These are phyloP conservation scores for Phalaenopsis aphrodite DNA, from an alignment of 106 monocot species.

Conservation along the genomic window DNA sequence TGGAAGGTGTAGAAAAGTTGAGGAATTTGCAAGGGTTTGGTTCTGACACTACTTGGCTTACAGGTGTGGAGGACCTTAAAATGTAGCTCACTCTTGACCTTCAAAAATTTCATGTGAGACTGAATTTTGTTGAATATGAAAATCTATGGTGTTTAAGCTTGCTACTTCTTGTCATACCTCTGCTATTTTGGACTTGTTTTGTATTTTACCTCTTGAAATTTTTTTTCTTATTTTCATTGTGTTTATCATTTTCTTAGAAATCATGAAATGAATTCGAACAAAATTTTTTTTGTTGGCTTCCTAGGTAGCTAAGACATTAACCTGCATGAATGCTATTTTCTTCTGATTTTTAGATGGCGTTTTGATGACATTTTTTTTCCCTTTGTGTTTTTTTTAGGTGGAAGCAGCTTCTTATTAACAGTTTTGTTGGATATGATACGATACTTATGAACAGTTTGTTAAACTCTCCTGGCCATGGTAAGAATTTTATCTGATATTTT, in stretches of 20 bases:
- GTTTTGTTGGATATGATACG: slow-evolving; percentile 96
- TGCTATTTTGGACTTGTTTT: neutral
- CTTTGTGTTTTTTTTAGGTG: slow-evolving; percentile 49
- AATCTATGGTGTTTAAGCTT: neutral
- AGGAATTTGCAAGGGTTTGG: too few species aligned
- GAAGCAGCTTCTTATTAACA: slow-evolving; percentile 91
- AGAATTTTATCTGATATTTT: slow-evolving; percentile 1
- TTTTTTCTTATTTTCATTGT: neutral
- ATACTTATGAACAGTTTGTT: slow-evolving; percentile 91
- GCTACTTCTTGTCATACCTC: neutral
- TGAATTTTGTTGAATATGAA: neutral
- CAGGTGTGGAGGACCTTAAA: too few species aligned
- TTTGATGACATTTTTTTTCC: neutral
- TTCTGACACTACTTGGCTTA: too few species aligned
- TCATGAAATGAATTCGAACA: neutral
- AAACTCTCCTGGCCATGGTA: slow-evolving; percentile 89
- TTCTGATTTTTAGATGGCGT: neutral
- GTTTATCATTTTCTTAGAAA: neutral
- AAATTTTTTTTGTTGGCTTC: neutral
- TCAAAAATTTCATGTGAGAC: neutral
- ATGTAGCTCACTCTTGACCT: neutral
- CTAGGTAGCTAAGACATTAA: neutral
- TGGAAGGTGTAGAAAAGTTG: too few species aligned
- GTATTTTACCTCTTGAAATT: neutral
- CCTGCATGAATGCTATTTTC: neutral